A percentile compares a stretch with the other conserved stretches of the same genome.
Evolutionary conservation across 768 basidiomycete genomes (phyloP).

Genomic region (Gymnopilus dilepis): DNA sequence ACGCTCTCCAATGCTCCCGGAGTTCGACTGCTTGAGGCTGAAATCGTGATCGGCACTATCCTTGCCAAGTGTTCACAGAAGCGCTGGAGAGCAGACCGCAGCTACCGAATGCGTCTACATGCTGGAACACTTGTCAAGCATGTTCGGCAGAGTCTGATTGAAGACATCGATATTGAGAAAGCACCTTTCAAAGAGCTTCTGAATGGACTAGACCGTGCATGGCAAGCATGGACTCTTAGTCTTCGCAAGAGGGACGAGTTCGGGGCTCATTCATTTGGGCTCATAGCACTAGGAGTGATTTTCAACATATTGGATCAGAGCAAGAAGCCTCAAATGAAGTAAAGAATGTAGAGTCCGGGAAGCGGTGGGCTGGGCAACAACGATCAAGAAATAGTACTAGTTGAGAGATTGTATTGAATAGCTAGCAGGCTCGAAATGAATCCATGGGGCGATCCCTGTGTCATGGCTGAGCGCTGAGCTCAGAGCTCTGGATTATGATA

Average conservation of each 20-base stretch:
- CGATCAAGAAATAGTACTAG: not conserved
- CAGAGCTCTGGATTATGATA: too few relatives aligned
- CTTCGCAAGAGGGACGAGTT: constrained; percentile 44
- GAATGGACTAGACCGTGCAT: constrained; percentile 54
- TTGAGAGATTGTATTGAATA: too few relatives aligned
- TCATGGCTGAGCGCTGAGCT: too few relatives aligned
- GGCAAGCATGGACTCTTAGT: constrained; percentile 70
- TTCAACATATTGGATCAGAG: constrained; percentile 59
- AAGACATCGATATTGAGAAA: constrained; percentile 31
- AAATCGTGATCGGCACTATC: constrained; percentile 78
- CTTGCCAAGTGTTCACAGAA: constrained; percentile 70
- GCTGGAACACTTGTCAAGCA: constrained; percentile 55
- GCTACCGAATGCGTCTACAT: constrained; percentile 68
- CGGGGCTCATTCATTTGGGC: constrained; percentile 69
- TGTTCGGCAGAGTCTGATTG: constrained; percentile 45
- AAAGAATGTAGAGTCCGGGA: not conserved
- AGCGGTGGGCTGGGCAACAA: too few relatives aligned
- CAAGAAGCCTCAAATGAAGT: not conserved
- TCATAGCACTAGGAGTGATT: constrained; percentile 64
- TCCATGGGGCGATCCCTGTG: too few relatives aligned
- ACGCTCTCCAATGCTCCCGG: constrained; percentile 63
- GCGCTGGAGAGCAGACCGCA: constrained; percentile 61
- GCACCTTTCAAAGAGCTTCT: constrained; percentile 37
- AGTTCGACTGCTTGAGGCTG: constrained; percentile 67
- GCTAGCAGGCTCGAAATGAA: too few relatives aligned